Base-by-base conservation (phyloP, 306 rosid genomes). In the Ochetophila trinervis region DNA sequence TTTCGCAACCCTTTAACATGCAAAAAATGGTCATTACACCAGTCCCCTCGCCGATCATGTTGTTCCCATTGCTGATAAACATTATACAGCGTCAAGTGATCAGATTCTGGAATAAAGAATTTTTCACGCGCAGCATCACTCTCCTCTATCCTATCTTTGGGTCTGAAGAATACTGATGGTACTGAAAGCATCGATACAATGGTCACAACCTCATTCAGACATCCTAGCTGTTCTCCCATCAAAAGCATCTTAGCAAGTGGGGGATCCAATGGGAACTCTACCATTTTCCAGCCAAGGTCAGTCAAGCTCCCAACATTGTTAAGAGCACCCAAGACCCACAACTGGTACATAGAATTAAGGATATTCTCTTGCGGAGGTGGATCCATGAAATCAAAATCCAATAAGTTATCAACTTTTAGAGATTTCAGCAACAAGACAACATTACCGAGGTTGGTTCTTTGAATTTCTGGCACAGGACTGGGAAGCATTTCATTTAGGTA, bases 311-410 rank as follows among this genome's bases (percentile, higher is more conserved):
- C 98, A 1, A 93, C 98, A 66, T 93, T 93, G 79, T 86, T 87
- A 57, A 93, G 96, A 71, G 98, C 98, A 30, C 97, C 98, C 74
- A 93, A 81, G 37, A 93, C 98, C 98, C 98, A 93, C 79, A 93
- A 75, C 71, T 93, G 98, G 79, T 93, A 93, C 98, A 93, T 93
- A 12, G 98, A 93, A 79, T 93, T 93, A 57, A 93, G 97, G 67
- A 93, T 93, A 65, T 93, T 93, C 75, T 93, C 98, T 56, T 89
- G 98, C 0, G 98, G 98, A 66, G 98, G 98, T 57, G 98, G 98
- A 65, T 93, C 98, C 98, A 93, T 93, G 85, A 93, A 93, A 80
- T 93, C 98, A 64, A 93, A 93, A 75, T 93, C 97, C 23, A 93
- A 87, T 44, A 93, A 74, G 72, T 93, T 93, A 16, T 93, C 98